Conservation (phyloP, 176 grass and related monocot species). For the Paspalum notatum region DNA sequence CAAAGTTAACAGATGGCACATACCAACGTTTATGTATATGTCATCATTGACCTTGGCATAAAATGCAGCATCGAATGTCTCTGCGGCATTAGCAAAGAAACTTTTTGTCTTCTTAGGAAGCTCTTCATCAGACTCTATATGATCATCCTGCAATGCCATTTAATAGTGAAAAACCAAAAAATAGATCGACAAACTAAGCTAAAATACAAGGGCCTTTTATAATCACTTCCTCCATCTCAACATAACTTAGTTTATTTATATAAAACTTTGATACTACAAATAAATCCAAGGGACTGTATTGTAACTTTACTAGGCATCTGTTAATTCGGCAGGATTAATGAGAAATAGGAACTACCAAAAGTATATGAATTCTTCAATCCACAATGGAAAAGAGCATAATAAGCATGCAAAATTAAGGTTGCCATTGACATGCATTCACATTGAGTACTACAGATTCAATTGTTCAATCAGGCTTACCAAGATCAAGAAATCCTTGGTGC, state of each 20-base stretch:
- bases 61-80: conserved; percentile 89
- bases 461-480: conserved; percentile 67
- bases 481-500: conserved; percentile 82
- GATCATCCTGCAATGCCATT: conserved; percentile 73
- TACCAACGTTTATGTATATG: conserved; percentile 98
- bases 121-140: conserved; percentile 87
- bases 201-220: not conserved
- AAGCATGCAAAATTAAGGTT: not conserved
- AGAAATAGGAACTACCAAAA: conserved; percentile 22
- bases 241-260: conserved; percentile 1
- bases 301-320: not conserved
- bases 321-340: conserved; percentile 10
- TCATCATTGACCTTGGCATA: conserved; percentile 96
- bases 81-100: conserved; percentile 84
- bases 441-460: conserved; percentile 8
- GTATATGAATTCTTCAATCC: conserved; percentile 29
- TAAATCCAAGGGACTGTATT: not conserved
- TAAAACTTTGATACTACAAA: conserved; percentile 12
- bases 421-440: conserved; percentile 14
- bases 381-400: not conserved
- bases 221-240: not conserved
- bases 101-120: conserved; percentile 75
- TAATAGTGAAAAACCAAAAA: conserved; percentile 34
- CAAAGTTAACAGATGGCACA: conserved; percentile 33
- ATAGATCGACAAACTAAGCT: not conserved